Conservation (phyloP, 2,329 filamentous ascomycete species). For the Fusarium luffae region DNA sequence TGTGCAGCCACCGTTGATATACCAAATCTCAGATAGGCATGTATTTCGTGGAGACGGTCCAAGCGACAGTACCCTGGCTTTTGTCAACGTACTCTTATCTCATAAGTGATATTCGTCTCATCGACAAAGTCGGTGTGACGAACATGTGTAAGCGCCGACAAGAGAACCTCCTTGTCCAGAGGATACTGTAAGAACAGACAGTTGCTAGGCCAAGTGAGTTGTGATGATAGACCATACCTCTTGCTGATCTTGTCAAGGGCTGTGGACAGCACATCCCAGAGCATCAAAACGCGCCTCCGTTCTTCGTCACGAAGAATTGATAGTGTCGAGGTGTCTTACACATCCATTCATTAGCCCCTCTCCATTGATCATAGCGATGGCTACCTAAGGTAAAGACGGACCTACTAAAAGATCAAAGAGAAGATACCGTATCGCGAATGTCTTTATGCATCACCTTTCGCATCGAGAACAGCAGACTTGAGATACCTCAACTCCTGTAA, state of each 20-base stretch:
- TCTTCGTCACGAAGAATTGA: neutral
- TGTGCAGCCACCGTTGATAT: constrained; percentile 3
- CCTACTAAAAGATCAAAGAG: no score
- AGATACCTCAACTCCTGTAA: neutral
- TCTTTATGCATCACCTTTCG: neutral
- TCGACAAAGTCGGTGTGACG: constrained; percentile 7
- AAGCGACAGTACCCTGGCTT: neutral
- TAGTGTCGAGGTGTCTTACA: neutral
- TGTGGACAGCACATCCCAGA: neutral
- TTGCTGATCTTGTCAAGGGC: neutral
- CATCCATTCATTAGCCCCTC: neutral
- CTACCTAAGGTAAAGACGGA: no score
- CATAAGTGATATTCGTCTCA: neutral
- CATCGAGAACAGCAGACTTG: neutral
- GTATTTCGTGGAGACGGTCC: neutral
- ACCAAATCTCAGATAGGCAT: neutral
- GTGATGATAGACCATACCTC: neutral
- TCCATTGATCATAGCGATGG: neutral
- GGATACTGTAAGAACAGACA: neutral
- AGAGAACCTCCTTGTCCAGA: neutral
- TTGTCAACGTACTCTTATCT: neutral
- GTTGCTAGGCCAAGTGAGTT: neutral
- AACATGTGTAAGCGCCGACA: neutral
- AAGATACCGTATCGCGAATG: neutral
- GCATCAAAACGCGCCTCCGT: neutral